Base-by-base conservation (phyloP, 2,329 filamentous ascomycete species). In the Colletotrichum sp. region DNA sequence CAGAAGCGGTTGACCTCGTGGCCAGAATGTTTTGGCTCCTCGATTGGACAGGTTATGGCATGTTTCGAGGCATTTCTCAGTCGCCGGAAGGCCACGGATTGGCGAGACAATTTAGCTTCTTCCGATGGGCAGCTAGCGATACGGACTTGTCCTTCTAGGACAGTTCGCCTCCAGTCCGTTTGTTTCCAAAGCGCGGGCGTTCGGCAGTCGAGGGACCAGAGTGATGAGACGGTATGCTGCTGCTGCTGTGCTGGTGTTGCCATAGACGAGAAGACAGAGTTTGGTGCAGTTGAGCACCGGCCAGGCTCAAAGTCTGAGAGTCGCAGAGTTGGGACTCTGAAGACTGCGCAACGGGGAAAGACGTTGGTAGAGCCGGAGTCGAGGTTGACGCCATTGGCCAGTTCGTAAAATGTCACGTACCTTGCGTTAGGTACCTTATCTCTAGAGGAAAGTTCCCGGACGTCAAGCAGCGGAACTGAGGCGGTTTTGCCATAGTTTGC, bases 1-100 rank as follows among this genome's bases (percentile, higher is more conserved):
- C 60, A 32, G 43, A 36, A 64, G 73, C 73, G 32, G 63, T 75
- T 73, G 36, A 32, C 73, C 73, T 73, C 73, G 73, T 75, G 73
- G 73, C 69, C 26, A 18, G 16, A 60, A 16, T 26, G 57, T 38
- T 26, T 57, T 34, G 67, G n/a, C 32, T 64, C 24, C 67, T 48
- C 58, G 60, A 34, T 36, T 30, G 58, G 34, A 48, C 58, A 74
- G 36, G 26, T 18, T 36, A 24, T n/a, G 43, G n/a, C 32, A 13
- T 32, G 28, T 24, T 12, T 67, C 18, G 36, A 64, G n/a, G 21
- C 21, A 64, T 38, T 64, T 26, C 32, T 21, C 15, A 36, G 30
- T 38, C 34, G 38, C 8, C 55, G 26, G n/a, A 28, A 15, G 12
- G 43, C 21, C 34, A 16, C 34, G 18, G 60, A 34, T 36, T 60